Evolutionary conservation across 2,329 filamentous ascomycete species (phyloP).

Genomic region (Aureobasidium sp.): DNA sequence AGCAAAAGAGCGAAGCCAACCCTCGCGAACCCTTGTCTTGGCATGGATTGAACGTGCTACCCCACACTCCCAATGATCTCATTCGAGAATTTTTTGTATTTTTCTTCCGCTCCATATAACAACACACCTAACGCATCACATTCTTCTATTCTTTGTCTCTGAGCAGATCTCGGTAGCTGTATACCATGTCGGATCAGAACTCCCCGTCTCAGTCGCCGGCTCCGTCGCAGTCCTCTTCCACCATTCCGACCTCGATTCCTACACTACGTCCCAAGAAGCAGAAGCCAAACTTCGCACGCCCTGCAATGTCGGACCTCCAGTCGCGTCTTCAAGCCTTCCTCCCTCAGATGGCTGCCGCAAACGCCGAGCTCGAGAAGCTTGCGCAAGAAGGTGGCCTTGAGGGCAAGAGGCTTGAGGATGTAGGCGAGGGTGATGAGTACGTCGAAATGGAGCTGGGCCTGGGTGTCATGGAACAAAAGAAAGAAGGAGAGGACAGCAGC

Average conservation of each 20-base stretch:
- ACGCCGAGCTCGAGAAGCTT: conserved; percentile 22
- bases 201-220: not conserved
- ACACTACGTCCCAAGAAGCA: conserved; percentile 11
- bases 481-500: conserved; percentile 14
- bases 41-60: not conserved
- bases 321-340: conserved; percentile 26
- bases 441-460: conserved; percentile 32
- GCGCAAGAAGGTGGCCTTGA: conserved; percentile 19
- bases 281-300: not conserved
- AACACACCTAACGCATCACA: not conserved
- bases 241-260: not conserved
- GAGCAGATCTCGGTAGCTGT: not conserved
- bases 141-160: no score
- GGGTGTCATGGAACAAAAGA: conserved; percentile 29
- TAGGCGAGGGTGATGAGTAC: conserved; percentile 27
- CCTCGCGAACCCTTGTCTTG: not conserved
- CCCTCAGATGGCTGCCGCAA: conserved; percentile 27
- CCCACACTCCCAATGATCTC: conserved; percentile 5
- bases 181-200: not conserved
- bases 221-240: not conserved
- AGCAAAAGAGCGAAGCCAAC: not conserved
- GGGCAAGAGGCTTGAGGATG: conserved; percentile 27
- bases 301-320: conserved; percentile 19
- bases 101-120: not conserved
- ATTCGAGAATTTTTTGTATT: conserved; percentile 9